Evolutionary conservation across 1,284 basidiomycete species (phyloP), one percentile per base, ranked within the genome.

Genomic region (Retiboletus flavoniger): DNA sequence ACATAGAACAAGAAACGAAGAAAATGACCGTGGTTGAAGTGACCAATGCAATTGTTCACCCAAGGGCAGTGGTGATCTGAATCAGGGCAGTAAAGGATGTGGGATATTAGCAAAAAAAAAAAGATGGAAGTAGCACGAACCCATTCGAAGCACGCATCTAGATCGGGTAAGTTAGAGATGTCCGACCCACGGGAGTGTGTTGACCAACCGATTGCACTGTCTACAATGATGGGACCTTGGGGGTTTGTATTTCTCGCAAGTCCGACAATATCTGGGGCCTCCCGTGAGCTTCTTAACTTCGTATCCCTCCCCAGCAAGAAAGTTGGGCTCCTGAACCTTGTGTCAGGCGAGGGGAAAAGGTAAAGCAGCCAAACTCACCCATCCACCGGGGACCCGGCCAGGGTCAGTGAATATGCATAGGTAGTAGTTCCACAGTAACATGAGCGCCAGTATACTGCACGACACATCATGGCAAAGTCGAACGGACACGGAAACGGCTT

Each of bases 1-100:
- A 99, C 95, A 63, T 81, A 95, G 71, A 95, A 87, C 3, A 98
- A 81, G 74, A 98, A 98, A 19, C 95, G 89, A 52, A 97, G 76
- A 68, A 98, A 98, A 73, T 95, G 84, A 1, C 88, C 89, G 59
- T 95, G 87, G 71, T 96, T 98, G 73, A 80, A 83, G 71, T 93
- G 88, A 0, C 94, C 95, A 59, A 97, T 88, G 67, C 93, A 93
- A 68, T 92, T 93, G 66, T 92, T 91, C 52, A 91, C 86, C 91
- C 90, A 93, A 21, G 90, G 90, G 68, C 94, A 96, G 64, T 96
- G 94, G 64, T 97, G 94, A 74, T 93, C 89, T 91, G 59, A 28
- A 54, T 29, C 28, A n/a, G 39, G 38, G 53, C 48, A 31, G 57
- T 48, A 41, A 57, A 34, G 40, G 31, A 49, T 32, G 47, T 7